These are phyloP conservation scores for Thamnidium elegans DNA, from an alignment of 192 early-diverging fungal genomes.

Conservation along the genomic window DNA sequence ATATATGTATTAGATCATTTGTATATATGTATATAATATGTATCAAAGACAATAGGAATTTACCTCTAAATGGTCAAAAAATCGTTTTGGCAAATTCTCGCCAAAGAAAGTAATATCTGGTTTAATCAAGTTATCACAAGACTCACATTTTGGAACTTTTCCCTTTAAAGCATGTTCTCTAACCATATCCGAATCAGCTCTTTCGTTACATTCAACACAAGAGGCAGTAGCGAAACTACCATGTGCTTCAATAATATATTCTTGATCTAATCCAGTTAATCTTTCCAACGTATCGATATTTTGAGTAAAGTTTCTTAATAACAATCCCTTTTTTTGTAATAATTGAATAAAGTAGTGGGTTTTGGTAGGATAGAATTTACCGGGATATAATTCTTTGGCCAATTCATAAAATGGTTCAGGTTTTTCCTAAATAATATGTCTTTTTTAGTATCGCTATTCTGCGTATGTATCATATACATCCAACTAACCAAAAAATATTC, in stretches of 20 bases:
- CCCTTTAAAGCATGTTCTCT: slow-evolving; percentile 51
- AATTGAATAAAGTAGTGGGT: slow-evolving; percentile 87
- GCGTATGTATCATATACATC: no score
- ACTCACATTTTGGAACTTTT: slow-evolving; percentile 66
- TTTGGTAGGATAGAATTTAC: slow-evolving; percentile 73
- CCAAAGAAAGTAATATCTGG: slow-evolving; percentile 98
- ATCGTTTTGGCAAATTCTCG: slow-evolving; percentile 78
- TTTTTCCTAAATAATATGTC: slow-evolving; percentile 42
- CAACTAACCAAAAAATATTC: slow-evolving; percentile 69
- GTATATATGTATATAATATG: neutral
- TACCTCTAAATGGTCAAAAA: slow-evolving; percentile 55
- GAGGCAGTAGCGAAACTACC: slow-evolving; percentile 84
- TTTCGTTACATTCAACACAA: slow-evolving; percentile 64
- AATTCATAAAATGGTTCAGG: slow-evolving; percentile 88
- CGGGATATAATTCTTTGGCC: slow-evolving; percentile 90
- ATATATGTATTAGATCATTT: neutral
- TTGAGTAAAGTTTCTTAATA: slow-evolving; percentile 89
- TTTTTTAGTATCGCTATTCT: no score
- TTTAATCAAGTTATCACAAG: slow-evolving; percentile 76
- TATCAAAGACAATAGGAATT: neutral
- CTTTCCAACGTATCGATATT: slow-evolving; percentile 97
- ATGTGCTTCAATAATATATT: slow-evolving; percentile 88
- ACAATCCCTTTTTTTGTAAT: slow-evolving; percentile 63
- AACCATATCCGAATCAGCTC: slow-evolving; percentile 40
- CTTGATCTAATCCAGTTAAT: slow-evolving; percentile 67